A percentile compares a stretch with the other conserved stretches of the same genome.
Evolutionary conservation across 345 rosid species (phyloP).

Genomic region (Melaleuca quinquenervia): DNA sequence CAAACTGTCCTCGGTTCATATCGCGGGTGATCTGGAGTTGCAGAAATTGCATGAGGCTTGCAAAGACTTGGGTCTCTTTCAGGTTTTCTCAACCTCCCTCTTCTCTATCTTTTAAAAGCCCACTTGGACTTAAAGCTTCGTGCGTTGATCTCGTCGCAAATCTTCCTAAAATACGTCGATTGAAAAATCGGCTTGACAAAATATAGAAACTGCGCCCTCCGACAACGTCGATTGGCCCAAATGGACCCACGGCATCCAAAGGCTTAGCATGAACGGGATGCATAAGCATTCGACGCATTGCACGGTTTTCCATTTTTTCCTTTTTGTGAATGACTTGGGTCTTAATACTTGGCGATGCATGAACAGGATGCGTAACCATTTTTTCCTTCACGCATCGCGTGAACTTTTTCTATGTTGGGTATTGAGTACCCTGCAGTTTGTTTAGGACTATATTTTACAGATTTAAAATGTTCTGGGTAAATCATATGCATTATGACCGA

Average conservation of each 20-base stretch:
- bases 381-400: not conserved
- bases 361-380: not conserved
- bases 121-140: not conserved
- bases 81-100: not conserved
- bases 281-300: not conserved
- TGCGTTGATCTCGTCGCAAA: not conserved
- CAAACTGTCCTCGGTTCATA: not conserved
- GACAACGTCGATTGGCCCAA: not conserved
- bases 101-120: not conserved
- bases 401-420: not conserved
- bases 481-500: not conserved
- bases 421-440: not conserved
- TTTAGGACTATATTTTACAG: not conserved
- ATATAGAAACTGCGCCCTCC: not conserved
- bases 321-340: not conserved
- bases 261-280: not conserved
- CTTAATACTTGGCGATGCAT: not conserved
- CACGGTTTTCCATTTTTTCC: not conserved
- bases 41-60: slow-evolving; percentile 3
- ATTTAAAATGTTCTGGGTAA: not conserved
- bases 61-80: slow-evolving; percentile 12
- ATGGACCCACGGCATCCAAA: not conserved
- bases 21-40: not conserved
- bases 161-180: not conserved
- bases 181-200: not conserved